These are phyloP conservation scores for Coprinellus micaceus DNA, from an alignment of 768 basidiomycete species.

Conservation along the genomic window DNA sequence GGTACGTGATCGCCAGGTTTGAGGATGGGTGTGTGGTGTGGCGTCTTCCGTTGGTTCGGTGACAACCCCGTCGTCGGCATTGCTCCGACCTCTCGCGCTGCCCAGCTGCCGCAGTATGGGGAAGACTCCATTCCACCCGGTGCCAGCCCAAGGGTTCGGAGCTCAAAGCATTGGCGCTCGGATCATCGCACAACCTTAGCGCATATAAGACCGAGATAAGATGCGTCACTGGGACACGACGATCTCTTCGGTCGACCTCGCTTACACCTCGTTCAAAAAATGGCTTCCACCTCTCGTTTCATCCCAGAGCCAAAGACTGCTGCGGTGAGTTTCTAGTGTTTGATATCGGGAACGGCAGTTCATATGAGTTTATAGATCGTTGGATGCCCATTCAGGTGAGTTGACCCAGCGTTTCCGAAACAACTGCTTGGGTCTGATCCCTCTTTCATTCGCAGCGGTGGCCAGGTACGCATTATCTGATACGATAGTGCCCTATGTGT, in stretches of 20 bases:
- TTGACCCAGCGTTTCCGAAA: conserved; percentile 2
- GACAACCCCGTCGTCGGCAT: too few relatives aligned
- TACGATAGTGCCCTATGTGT: neutral
- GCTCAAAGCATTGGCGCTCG: neutral
- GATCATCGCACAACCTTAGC: neutral
- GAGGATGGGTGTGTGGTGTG: too few relatives aligned
- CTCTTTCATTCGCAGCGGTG: conserved; percentile 43
- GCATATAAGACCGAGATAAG: neutral
- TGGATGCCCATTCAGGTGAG: conserved; percentile 93
- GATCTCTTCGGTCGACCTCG: neutral
- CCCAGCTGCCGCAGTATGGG: too few relatives aligned
- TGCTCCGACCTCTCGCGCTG: too few relatives aligned
- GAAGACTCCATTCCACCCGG: neutral
- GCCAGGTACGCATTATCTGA: conserved; percentile 45
- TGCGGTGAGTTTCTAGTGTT: conserved; percentile 53
- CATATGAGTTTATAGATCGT: conserved; percentile 57
- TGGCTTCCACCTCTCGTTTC: conserved; percentile 41
- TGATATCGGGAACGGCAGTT: neutral
- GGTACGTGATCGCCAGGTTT: too few relatives aligned
- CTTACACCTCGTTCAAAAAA: conserved; percentile 9
- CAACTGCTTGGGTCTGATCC: neutral
- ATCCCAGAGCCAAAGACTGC: conserved; percentile 68
- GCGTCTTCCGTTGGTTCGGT: too few relatives aligned
- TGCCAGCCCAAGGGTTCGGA: neutral
- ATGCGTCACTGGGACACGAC: neutral